A percentile compares a stretch with the other conserved stretches of the same genome.
Conservation (phyloP, 345 rosid species). For the Ailanthus altissimus region DNA sequence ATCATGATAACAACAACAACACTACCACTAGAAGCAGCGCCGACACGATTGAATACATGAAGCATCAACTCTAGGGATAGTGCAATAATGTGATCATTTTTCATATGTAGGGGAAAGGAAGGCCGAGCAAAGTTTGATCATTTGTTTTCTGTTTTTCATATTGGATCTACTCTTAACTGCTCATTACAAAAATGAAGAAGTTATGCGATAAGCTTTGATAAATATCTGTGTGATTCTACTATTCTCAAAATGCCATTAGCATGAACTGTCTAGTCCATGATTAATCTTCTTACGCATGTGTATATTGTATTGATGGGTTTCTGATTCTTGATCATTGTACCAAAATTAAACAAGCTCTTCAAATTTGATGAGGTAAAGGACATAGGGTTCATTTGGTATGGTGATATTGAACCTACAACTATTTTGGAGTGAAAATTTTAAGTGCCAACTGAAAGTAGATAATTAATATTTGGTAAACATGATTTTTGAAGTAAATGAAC, state of each 20-base stretch:
- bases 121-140: background rate
- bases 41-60: slow-evolving; percentile 1
- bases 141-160: background rate
- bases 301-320: no score
- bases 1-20: slow-evolving; percentile 9
- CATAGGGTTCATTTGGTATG: no score
- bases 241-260: background rate
- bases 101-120: background rate
- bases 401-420: no score
- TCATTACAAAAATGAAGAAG: background rate
- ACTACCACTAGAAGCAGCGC: slow-evolving; percentile 5
- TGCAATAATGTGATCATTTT: background rate
- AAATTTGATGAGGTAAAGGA: no score
- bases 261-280: background rate
- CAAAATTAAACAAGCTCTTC: background rate
- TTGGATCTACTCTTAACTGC: background rate
- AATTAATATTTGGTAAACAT: no score
- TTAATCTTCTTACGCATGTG: background rate
- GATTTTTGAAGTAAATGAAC: no score
- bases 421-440: no score
- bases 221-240: background rate
- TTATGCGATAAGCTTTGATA: background rate
- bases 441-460: no score
- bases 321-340: background rate
- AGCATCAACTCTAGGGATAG: background rate